phyloP scores from a whole-genome alignment of 2,329 filamentous ascomycete species.

The Emmonsiellopsis sp. region DNA sequence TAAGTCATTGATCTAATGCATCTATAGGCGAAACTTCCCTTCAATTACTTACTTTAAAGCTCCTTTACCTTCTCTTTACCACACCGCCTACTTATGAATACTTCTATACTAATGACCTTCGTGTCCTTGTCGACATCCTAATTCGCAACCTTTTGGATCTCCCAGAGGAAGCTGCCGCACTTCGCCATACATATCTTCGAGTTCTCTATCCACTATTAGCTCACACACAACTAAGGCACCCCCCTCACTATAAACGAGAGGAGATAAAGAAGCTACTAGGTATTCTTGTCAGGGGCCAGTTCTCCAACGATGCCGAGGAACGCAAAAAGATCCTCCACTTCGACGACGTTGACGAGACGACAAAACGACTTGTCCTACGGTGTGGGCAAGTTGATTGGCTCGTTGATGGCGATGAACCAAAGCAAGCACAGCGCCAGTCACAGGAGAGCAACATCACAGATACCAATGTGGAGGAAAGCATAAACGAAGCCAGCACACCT shows the following conservation, averaged over 20 bases:
- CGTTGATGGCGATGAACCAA: constrained; percentile 21
- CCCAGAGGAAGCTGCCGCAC: constrained; percentile 61
- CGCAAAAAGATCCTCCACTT: constrained; percentile 39
- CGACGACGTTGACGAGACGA: constrained; percentile 41
- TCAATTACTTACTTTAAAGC: constrained; percentile 91
- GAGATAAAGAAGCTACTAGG: constrained; percentile 70
- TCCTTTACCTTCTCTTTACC: constrained; percentile 90
- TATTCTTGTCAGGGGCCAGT: constrained; percentile 62
- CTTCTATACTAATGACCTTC: constrained; percentile 95
- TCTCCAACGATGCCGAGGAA: constrained; percentile 45
- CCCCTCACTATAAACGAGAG: constrained; percentile 83
- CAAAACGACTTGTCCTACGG: constrained; percentile 36
- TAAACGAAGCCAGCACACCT: constrained; percentile 27
- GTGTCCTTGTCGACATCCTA: constrained; percentile 89
- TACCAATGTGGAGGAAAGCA: constrained; percentile 17
- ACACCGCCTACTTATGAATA: constrained; percentile 89
- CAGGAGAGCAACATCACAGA: constrained; percentile 9
- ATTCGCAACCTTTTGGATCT: constrained; percentile 94
- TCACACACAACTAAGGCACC: constrained; percentile 78
- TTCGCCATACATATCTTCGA: constrained; percentile 89
- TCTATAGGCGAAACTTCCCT: constrained; percentile 67
- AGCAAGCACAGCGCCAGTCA: constrained; percentile 14
- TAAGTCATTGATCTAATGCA: constrained; percentile 7
- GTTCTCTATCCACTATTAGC: constrained; percentile 84
- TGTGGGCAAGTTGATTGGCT: constrained; percentile 40